Evolutionary conservation across 805 yeast species (phyloP), one percentile per base, ranked within the genome.

Genomic region (Hanseniaspora pseudoguilliermondii): DNA sequence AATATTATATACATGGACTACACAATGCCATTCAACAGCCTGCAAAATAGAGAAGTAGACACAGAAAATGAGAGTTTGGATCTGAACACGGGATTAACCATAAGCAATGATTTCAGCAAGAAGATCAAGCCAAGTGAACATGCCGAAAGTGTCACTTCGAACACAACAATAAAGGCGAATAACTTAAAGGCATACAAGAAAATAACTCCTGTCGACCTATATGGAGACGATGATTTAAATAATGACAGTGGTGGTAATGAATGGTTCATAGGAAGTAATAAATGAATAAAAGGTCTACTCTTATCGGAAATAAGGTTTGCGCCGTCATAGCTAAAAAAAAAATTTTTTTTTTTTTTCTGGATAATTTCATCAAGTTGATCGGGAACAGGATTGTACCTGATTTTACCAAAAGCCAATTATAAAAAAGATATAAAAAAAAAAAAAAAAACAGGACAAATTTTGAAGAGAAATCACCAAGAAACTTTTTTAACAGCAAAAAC

Each of bases 41-140:
- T 5, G 13, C 9, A n/a, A 21, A 11, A 16, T 4, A 47, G 13
- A 7, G 23, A 46, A n/a, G 11, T n/a, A 2, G n/a, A 15, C 13
- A 23, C 47, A 5, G 46, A 42, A n/a, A 27, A 15, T 16, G 48
- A 46, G 53, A 67, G 40, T 66, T 69, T 2, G 58, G 68, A 36
- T 61, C 68, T 13, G 63, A 62, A 13, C 64, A 69, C 7, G 57
- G 58, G 18, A 35, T 59, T 3, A 61, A 61, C 40, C 41, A 57
- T 27, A 23, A 56, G 13, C 29, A 59, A 13, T 16, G 43, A 7
- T 15, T 42, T 41, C 39, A 34, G 38, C 27, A 40, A 20, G 16
- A 40, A 20, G 10, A 4, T 40, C 6, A 20, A 20, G 21, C 21
- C 3, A 2, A 15, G 15, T 23, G 44, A 15, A 27, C 49, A 18